Evolutionary conservation across 2,329 filamentous ascomycete species (phyloP).

Genomic region (Metarhizium anisopliae): DNA sequence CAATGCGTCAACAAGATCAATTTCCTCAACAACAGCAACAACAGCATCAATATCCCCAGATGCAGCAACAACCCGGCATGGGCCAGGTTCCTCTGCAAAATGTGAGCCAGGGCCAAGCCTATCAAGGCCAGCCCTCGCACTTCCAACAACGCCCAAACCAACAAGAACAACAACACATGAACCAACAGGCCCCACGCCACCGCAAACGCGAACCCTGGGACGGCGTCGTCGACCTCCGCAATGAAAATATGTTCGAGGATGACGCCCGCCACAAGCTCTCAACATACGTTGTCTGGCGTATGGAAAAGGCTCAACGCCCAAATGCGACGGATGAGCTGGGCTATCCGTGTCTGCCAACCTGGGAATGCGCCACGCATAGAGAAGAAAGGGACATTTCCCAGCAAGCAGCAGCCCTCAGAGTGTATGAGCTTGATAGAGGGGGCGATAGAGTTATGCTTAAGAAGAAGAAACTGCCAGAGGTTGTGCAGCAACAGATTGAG

Average conservation of each 20-base stretch:
- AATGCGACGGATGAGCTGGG: slow-evolving; percentile 28
- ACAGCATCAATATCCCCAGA: not conserved
- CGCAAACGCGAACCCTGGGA: slow-evolving; percentile 10
- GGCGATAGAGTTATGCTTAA: slow-evolving; percentile 17
- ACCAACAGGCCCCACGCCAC: slow-evolving; percentile 1
- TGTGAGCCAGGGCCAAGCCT: not conserved
- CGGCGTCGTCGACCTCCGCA: slow-evolving; percentile 27
- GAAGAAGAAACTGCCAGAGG: slow-evolving; percentile 29
- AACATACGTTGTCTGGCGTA: slow-evolving; percentile 29
- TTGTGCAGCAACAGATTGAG: slow-evolving; percentile 35
- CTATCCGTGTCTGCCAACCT: slow-evolving; percentile 23
- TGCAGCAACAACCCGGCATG: not conserved
- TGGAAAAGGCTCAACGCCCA: slow-evolving; percentile 28
- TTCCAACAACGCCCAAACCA: not conserved
- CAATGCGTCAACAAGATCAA: not conserved
- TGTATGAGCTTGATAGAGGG: slow-evolving; percentile 27
- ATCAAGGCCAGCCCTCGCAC: not conserved
- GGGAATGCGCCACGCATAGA: slow-evolving; percentile 27
- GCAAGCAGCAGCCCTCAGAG: slow-evolving; percentile 24
- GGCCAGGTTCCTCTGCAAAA: not conserved
- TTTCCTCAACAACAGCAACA: not conserved
- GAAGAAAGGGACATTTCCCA: slow-evolving; percentile 28
- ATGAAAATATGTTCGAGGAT: slow-evolving; percentile 25
- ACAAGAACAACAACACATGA: not conserved
- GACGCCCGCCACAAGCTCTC: slow-evolving; percentile 31